phyloP scores from a whole-genome alignment of 2,329 filamentous ascomycete species.

The Diaporthe vaccinii region DNA sequence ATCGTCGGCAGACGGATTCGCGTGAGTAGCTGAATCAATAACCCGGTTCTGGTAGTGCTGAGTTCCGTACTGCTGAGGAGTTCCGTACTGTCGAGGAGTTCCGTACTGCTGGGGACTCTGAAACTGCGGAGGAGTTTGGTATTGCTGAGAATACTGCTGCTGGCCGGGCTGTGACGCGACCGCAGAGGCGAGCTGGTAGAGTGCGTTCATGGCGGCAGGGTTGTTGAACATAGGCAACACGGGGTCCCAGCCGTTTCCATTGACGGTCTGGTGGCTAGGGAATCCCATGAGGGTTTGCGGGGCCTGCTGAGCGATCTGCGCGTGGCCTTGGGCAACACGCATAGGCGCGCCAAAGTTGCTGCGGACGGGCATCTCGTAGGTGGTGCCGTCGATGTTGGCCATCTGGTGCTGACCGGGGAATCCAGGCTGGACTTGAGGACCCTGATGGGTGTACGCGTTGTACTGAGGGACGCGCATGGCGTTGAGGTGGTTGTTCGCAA shows the following conservation, averaged over 20 bases:
- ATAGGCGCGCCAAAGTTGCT: background rate
- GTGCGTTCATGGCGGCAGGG: background rate
- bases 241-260: background rate
- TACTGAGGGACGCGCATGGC: background rate
- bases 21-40: no score
- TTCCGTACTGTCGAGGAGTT: no score
- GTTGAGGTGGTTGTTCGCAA: background rate
- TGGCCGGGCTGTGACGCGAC: no score
- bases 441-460: no score
- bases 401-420: background rate
- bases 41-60: no score
- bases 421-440: background rate
- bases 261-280: background rate
- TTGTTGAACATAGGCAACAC: background rate
- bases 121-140: no score
- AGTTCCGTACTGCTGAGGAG: no score
- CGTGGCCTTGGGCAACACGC: background rate
- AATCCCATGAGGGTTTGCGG: background rate
- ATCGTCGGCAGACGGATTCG: no score
- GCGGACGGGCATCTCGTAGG: background rate
- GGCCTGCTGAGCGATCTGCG: background rate
- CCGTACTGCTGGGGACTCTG: no score
- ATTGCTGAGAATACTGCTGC: no score
- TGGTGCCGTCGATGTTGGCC: background rate
- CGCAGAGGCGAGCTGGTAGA: background rate